Base-by-base conservation (phyloP, 208 protist species). In the Trypanosoma grayi region DNA sequence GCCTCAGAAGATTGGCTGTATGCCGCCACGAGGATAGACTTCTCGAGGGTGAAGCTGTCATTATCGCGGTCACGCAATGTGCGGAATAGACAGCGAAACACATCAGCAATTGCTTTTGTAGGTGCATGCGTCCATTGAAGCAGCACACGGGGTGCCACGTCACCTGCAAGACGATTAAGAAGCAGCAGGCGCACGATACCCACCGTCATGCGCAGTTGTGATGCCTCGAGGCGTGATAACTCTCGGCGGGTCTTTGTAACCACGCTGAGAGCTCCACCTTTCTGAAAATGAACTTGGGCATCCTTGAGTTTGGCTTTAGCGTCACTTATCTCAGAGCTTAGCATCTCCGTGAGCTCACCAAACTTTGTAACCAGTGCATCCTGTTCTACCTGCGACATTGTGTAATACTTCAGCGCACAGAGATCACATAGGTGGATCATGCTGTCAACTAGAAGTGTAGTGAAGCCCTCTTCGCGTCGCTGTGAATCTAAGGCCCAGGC, bases 61-160 rank as follows among this genome's bases (percentile, higher is more conserved):
- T 67, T 75, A 36, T 54, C 40, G 30, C 75, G 77, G 41, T 93
- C 86, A 18, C 90, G 85, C 51, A 95, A 43, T 2, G 71, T 50
- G 65, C 90, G 79, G 65, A 95, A 95, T 34, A 93, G 70, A 31
- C 40, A 73, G 53, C 92, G 87, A 63, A 93, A 88, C 20, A 86
- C 66, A 63, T 89, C 84, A 0, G 90, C 66, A 28, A 92, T 77
- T 22, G 81, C 25, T 70, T 89, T 91, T 34, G 81, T 80, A 16
- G 83, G 69, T 22, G 79, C 77, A 40, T 79, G 60, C 34, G 72
- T 78, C 86, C 90, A 95, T 51, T 78, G 62, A 25, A 80, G 55
- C 24, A 95, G 67, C 36, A 93, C 60, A 9, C 59, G 64, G 5
- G 84, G 75, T 7, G 84, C 84, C 24, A 83, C 43, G 16, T 66